Base-by-base conservation (phyloP, 75 land plant genomes). In the Azolla pinnata region DNA sequence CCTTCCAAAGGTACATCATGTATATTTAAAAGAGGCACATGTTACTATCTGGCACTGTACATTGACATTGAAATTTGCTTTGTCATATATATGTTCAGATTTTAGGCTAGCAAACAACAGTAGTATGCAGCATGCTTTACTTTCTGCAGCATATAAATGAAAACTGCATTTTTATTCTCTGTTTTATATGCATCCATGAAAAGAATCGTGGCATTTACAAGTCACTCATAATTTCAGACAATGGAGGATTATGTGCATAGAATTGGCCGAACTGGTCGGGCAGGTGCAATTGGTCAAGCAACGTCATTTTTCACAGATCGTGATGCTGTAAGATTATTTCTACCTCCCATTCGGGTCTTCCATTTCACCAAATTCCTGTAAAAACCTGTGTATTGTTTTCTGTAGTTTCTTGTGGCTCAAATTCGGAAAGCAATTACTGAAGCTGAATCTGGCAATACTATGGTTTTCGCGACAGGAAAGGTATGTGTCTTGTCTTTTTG, bases 201-300 rank as follows among this genome's bases (percentile, higher is more conserved):
- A n/a, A n/a, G n/a, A n/a, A n/a, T n/a, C n/a, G n/a, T n/a, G n/a
- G n/a, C n/a, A n/a, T n/a, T n/a, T n/a, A n/a, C n/a, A n/a, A n/a
- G n/a, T n/a, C n/a, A n/a, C n/a, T n/a, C n/a, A n/a, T 54, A 27
- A 30, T 32, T 33, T 29, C 42, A 81, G 81, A 68, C 75, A 0
- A 76, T 85, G 85, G 85, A 85, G 53, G 88, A 85, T 62, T 85
- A 85, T 68, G 88, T 85, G 31, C 88, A 85, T 48, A 73, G 88
- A 7, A 85, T 85, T 79, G 88, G 88, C 53, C 73, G 88, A 67
- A 85, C 88, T 31, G 88, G 88, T 17, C 85, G 88, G 56, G 88
- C 85, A 25, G 88, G 88, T 23, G 70, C 85, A 55, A 69, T 65
- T 17, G 88, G 88, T 23, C 74, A 72, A 56, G 85, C 88, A 33